Evolutionary conservation across 345 rosid genomes (phyloP).

Genomic region (Jatropha curcas): DNA sequence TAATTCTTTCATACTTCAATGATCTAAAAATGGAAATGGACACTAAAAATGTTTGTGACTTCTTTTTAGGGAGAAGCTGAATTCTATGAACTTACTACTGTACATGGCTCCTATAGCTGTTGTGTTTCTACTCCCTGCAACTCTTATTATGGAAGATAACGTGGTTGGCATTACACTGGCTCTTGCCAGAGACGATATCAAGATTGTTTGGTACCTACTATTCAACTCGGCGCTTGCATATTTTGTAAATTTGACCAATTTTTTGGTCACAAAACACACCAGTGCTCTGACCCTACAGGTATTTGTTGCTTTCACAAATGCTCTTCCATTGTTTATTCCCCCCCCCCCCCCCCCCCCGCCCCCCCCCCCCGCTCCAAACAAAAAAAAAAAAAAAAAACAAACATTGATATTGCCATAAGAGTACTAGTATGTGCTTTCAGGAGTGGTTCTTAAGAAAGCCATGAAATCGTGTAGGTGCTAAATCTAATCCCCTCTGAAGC

Average conservation of each 20-base stretch:
- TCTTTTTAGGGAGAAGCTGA: constrained; percentile 86
- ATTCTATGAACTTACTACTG: constrained; percentile 95
- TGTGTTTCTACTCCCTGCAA: constrained; percentile 83
- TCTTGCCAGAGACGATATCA: constrained; percentile 87
- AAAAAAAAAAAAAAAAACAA: too few species aligned
- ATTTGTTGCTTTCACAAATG: constrained; percentile 19
- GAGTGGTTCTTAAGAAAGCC: background rate
- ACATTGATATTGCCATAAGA: background rate
- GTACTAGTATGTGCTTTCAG: background rate
- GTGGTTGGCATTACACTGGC: constrained; percentile 95
- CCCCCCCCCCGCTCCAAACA: too few species aligned
- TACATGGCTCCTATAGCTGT: constrained; percentile 99
- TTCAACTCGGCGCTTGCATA: constrained; percentile 95
- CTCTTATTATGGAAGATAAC: constrained; percentile 91
- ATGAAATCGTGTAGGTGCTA: background rate
- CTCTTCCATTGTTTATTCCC: background rate
- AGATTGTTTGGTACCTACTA: constrained; percentile 87
- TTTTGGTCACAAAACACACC: constrained; percentile 98
- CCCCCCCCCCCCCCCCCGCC: background rate
- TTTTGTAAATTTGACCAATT: constrained; percentile 95
- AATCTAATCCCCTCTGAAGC: background rate
- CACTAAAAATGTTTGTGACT: constrained; percentile 21
- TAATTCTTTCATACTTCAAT: background rate
- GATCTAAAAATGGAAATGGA: background rate
- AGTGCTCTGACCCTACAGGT: constrained; percentile 99